Percentiles rank a stretch among this genome's conserved stretches.
Conservation (phyloP, 352 stramenopile species). For the Phytophthora sansomeana region DNA sequence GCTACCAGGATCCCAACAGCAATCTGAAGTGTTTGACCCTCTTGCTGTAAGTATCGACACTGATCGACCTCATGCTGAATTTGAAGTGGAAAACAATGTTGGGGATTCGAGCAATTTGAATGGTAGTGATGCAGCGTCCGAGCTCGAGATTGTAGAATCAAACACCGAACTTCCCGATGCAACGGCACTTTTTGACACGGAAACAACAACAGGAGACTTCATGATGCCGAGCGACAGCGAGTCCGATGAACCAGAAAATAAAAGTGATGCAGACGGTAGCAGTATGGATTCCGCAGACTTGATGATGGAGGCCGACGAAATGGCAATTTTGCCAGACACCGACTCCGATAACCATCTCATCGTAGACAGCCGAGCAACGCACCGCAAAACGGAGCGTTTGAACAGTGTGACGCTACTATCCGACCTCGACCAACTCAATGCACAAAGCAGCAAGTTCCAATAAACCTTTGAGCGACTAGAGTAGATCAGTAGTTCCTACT, state of each 20-base stretch:
- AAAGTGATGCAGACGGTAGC: conserved; percentile 4
- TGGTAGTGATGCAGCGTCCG: too few species aligned
- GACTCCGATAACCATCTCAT: background rate
- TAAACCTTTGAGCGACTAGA: too few species aligned
- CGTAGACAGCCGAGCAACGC: background rate
- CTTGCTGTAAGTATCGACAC: background rate
- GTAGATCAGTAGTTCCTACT: background rate
- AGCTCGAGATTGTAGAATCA: too few species aligned
- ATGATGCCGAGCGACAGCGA: conserved; percentile 4
- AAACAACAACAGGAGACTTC: conserved; percentile 6
- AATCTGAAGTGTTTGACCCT: background rate
- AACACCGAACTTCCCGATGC: too few species aligned
- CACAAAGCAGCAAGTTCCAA: background rate
- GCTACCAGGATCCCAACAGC: background rate
- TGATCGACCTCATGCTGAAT: background rate
- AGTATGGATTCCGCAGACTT: conserved; percentile 48
- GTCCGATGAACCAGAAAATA: background rate
- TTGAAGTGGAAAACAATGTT: background rate
- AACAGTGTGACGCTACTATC: conserved; percentile 25
- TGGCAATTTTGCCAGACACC: conserved; percentile 19
- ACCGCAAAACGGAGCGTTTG: conserved; percentile 16
- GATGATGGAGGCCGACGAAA: conserved; percentile 45
- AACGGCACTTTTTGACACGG: background rate
- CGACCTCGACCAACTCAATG: conserved; percentile 30
- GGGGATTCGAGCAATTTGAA: background rate